phyloP scores from a whole-genome alignment of 2,329 filamentous ascomycete genomes.

The Zalaria sp. region DNA sequence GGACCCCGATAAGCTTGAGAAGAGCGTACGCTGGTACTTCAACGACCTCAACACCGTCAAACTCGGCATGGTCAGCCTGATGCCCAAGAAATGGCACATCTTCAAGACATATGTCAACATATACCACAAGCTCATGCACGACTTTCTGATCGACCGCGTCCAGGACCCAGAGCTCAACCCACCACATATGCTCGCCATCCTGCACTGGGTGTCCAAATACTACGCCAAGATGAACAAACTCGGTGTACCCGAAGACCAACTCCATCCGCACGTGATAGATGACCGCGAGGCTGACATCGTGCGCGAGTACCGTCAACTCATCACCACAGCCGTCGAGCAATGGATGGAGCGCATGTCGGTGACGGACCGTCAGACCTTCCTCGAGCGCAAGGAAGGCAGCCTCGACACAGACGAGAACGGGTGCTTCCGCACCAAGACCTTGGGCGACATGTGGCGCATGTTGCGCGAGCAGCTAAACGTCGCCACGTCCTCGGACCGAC shows the following conservation, averaged over 20 bases:
- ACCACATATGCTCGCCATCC: constrained; percentile 76
- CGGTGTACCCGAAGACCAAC: constrained; percentile 61
- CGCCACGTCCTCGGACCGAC: constrained; percentile 68
- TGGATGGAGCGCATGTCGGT: constrained; percentile 91
- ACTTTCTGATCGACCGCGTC: constrained; percentile 71
- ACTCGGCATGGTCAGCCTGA: constrained; percentile 76
- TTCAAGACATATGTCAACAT: constrained; percentile 79
- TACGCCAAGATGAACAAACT: constrained; percentile 91
- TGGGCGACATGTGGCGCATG: constrained; percentile 96
- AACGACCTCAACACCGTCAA: constrained; percentile 94
- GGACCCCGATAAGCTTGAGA: constrained; percentile 71
- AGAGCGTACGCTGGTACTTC: constrained; percentile 90
- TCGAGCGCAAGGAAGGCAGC: constrained; percentile 63
- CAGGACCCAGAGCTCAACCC: constrained; percentile 76
- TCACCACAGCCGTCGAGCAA: constrained; percentile 89
- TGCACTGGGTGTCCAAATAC: constrained; percentile 92
- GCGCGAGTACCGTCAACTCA: constrained; percentile 84
- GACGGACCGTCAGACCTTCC: constrained; percentile 70
- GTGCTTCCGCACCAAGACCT: constrained; percentile 80
- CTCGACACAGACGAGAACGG: constrained; percentile 80
- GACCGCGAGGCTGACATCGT: constrained; percentile 82
- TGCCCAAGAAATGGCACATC: constrained; percentile 96
- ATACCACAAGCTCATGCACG: constrained; percentile 91
- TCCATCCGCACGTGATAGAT: constrained; percentile 78
- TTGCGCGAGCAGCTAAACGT: constrained; percentile 81